A percentile compares a stretch with the other conserved stretches of the same genome.
These are phyloP conservation scores for Xylaria longipes DNA, from an alignment of 495 filamentous ascomycete genomes.

Conservation along the genomic window DNA sequence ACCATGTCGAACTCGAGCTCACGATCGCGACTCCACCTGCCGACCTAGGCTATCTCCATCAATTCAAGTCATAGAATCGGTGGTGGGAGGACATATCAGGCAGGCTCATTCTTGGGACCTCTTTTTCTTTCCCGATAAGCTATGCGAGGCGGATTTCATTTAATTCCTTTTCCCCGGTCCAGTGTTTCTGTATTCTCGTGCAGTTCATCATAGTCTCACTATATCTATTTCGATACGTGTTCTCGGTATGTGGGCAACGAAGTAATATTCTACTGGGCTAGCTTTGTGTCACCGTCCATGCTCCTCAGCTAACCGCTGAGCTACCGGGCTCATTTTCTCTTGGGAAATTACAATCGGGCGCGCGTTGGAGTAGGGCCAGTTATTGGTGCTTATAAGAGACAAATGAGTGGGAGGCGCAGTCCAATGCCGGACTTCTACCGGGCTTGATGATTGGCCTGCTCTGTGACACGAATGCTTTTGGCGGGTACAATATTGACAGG, in stretches of 20 bases:
- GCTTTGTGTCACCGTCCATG: not conserved
- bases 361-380: not conserved
- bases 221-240: not conserved
- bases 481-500: not conserved
- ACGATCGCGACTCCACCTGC: constrained; percentile 1
- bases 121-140: constrained; percentile 13
- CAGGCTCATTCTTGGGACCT: not conserved
- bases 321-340: constrained; percentile 14
- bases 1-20: constrained; percentile 8
- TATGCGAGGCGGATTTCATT: not conserved
- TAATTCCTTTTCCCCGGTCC: not conserved
- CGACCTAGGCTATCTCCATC: constrained; percentile 5
- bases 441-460: not conserved
- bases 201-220: not conserved
- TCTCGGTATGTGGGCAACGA: not conserved
- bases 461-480: not conserved
- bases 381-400: constrained; percentile 1
- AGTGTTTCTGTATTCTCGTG: not conserved
- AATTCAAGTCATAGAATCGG: constrained; percentile 10
- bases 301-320: constrained; percentile 17
- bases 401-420: not conserved
- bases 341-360: constrained; percentile 5
- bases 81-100: constrained; percentile 8
- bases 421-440: not conserved
- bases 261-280: not conserved